A percentile compares a stretch with the other conserved stretches of the same genome.
Conservation (phyloP, 306 rosid species). For the Ormosia emarginata region DNA sequence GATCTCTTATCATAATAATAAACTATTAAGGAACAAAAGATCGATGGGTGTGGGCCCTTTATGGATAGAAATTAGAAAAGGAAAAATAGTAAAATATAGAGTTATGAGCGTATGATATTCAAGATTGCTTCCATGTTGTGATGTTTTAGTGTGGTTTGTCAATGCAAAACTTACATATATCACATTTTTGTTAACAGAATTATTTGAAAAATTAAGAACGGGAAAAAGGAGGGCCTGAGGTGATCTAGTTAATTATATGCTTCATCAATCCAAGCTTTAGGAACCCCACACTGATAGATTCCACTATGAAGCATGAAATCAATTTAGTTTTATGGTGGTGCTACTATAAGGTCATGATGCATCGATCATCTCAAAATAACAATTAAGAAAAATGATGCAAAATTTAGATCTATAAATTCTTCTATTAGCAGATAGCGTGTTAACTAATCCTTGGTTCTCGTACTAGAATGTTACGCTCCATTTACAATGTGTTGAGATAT, state of each 20-base stretch:
- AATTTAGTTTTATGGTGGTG: background rate
- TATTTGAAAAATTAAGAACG: background rate
- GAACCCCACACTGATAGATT: background rate
- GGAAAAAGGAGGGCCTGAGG: background rate
- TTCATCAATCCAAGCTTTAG: constrained; percentile 8
- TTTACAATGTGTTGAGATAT: background rate
- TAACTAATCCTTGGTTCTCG: background rate
- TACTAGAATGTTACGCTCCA: background rate
- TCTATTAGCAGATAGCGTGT: background rate
- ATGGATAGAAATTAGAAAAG: background rate
- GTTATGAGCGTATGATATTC: constrained; percentile 13
- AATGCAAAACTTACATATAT: background rate
- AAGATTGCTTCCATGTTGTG: constrained; percentile 4
- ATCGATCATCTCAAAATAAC: background rate
- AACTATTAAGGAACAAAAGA: constrained; percentile 15
- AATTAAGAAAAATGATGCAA: background rate
- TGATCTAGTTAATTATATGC: background rate
- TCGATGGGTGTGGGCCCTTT: constrained; percentile 15
- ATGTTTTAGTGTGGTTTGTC: background rate
- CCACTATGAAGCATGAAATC: background rate
- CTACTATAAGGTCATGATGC: background rate
- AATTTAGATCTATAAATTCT: background rate
- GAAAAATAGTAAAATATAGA: background rate
- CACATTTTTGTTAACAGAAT: background rate
- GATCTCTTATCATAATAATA: background rate